Base-by-base conservation (phyloP, 306 rosid genomes). In the Lathyrus sativus region DNA sequence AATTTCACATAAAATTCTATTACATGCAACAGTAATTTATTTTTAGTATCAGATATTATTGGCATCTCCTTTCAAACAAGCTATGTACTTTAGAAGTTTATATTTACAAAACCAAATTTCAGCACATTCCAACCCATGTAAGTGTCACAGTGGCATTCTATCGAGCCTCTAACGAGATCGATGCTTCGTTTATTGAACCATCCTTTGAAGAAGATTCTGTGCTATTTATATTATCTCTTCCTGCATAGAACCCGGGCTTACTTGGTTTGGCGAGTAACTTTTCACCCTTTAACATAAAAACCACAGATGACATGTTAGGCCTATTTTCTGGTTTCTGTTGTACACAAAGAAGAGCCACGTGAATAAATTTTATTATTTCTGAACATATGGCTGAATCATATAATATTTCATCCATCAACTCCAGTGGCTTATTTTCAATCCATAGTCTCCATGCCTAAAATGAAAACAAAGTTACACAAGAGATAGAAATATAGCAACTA, bases 311-410 rank as follows among this genome's bases (percentile, higher is more conserved):
- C 48, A 60, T 60, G 48, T 15, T 60, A 37, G 66, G 66, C 68
- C 68, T 62, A 12, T 62, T 22, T 62, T 62, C 68, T 41, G 51
- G 68, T 10, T 22, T 26, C 3, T 22, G 37, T 62, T 62, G 68
- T 22, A 62, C 51, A 62, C 68, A 62, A 17, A 62, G 3, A 11
- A 62, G 67, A 62, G 33, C 67, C 17, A 62, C 67, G 18, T 62
- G 67, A 62, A 38, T 38, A 19, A n/a, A 18, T 11, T 6, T 28
- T 19, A 38, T 4, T 62, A 62, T 62, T 39, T 62, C 35, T 9
- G 67, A 62, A 5, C 29, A 10, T 10, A 19, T 39, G 17, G 50
- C 18, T 2, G 1, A 18, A 39, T 39, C 33, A 62, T 62, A 42
- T 39, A 19, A 39, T 38, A 62, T 10, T n/a, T n/a, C n/a, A n/a